Percentiles rank a stretch among this genome's conserved stretches.
Conservation (phyloP, 2,329 filamentous ascomycete genomes). For the Trematosphaeria pertusa region DNA sequence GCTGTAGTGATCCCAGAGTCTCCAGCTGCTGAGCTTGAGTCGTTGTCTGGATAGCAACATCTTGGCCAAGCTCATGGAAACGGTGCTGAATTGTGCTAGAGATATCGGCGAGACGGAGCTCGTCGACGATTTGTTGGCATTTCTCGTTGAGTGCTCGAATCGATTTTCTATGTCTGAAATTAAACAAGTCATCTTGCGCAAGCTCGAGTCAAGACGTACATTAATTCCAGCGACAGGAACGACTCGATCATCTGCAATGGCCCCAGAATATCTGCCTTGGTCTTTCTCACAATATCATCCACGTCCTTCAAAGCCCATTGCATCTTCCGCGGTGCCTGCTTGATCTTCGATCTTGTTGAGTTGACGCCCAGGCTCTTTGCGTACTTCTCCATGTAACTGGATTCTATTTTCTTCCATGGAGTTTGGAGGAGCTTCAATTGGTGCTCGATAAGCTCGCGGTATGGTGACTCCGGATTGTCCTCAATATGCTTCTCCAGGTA, state of each 20-base stretch:
- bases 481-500: slow-evolving; percentile 6
- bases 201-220: neutral
- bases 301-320: slow-evolving; percentile 15
- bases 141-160: neutral
- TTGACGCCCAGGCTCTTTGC: slow-evolving; percentile 6
- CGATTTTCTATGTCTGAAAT: no score
- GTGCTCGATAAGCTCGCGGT: slow-evolving; percentile 5
- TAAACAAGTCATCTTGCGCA: no score
- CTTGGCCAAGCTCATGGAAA: neutral
- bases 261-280: slow-evolving; percentile 1
- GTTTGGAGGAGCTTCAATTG: slow-evolving; percentile 9
- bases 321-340: slow-evolving; percentile 8
- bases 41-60: no score
- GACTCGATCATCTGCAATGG: slow-evolving; percentile 5
- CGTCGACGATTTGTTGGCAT: neutral
- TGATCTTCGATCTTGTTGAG: slow-evolving; percentile 11
- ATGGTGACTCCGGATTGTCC: neutral
- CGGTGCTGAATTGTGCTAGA: neutral
- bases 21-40: no score
- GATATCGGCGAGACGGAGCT: neutral
- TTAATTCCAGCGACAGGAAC: slow-evolving; percentile 3
- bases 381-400: slow-evolving; percentile 4
- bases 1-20: no score
- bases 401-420: slow-evolving; percentile 7
- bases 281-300: slow-evolving; percentile 4